Evolutionary conservation across 2,329 filamentous ascomycete genomes (phyloP).

Genomic region (Paecilomyces niveus): DNA sequence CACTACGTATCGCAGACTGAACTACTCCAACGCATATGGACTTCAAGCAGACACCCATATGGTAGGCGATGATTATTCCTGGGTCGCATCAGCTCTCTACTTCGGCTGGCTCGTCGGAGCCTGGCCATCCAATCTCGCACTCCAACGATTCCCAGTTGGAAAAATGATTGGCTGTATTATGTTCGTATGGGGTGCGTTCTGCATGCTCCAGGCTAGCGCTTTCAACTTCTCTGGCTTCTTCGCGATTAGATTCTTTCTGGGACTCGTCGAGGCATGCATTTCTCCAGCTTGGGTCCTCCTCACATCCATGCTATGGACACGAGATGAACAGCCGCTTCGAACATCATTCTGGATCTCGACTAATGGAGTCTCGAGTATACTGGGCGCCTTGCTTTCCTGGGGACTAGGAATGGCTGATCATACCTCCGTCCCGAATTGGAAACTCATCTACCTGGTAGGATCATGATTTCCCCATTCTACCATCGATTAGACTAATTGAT

Average conservation of each 20-base stretch:
- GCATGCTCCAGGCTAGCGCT: conserved; percentile 31
- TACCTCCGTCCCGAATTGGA: conserved; percentile 13
- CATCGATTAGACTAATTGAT: background rate
- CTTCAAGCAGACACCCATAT: conserved; percentile 36
- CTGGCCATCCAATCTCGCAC: conserved; percentile 34
- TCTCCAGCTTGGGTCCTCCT: conserved; percentile 26
- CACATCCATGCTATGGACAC: conserved; percentile 32
- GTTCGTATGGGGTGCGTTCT: conserved; percentile 35
- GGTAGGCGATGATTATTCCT: conserved; percentile 37
- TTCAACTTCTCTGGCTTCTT: conserved; percentile 37
- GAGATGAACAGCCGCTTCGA: conserved; percentile 29
- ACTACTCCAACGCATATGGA: conserved; percentile 37
- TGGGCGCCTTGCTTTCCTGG: conserved; percentile 30
- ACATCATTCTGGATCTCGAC: conserved; percentile 30
- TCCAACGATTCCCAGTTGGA: conserved; percentile 38
- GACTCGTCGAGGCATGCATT: conserved; percentile 29
- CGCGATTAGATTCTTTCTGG: conserved; percentile 41
- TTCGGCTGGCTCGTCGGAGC: conserved; percentile 38
- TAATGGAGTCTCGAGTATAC: conserved; percentile 30
- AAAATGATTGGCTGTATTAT: conserved; percentile 36
- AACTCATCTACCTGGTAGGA: conserved; percentile 24
- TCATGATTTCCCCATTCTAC: background rate
- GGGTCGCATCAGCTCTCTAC: conserved; percentile 39
- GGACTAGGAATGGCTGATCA: conserved; percentile 27
- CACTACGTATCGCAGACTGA: conserved; percentile 12